These are phyloP conservation scores for Fusarium sp. DNA, from an alignment of 2,329 filamentous ascomycete species.

Conservation along the genomic window DNA sequence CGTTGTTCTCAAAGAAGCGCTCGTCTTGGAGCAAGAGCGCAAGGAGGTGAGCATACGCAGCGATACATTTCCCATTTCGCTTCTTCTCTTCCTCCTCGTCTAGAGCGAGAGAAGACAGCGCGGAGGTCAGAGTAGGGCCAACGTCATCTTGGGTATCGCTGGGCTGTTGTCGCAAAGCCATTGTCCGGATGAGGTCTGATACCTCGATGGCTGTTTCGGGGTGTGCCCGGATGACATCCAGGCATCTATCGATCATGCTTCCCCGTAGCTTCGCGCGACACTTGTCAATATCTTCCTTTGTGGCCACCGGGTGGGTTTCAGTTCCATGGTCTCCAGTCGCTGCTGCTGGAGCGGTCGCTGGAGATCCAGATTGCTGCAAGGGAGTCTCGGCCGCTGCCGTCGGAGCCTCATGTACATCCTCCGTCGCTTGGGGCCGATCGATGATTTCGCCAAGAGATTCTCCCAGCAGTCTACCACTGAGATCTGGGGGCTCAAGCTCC, in stretches of 20 bases:
- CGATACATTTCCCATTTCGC: conserved; percentile 71
- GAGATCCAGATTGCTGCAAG: conserved; percentile 11
- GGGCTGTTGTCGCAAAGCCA: conserved; percentile 70
- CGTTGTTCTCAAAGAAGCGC: conserved; percentile 80
- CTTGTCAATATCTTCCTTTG: conserved; percentile 83
- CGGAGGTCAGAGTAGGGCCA: conserved; percentile 84
- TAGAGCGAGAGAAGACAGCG: conserved; percentile 76
- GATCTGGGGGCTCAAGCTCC: conserved; percentile 40
- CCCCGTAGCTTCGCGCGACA: conserved; percentile 78
- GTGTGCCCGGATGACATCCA: conserved; percentile 91
- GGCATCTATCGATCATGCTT: conserved; percentile 86
- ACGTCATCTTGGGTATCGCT: conserved; percentile 75
- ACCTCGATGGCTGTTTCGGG: conserved; percentile 91
- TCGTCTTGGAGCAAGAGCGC: conserved; percentile 88
- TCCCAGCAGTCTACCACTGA: conserved; percentile 39
- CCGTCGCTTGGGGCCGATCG: conserved; percentile 36
- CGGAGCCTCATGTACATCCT: conserved; percentile 34
- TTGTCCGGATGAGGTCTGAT: conserved; percentile 83
- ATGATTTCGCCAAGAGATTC: conserved; percentile 47
- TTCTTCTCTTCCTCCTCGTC: conserved; percentile 76
- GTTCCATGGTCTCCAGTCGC: conserved; percentile 24
- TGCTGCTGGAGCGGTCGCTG: conserved; percentile 20
- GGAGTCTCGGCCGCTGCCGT: conserved; percentile 37
- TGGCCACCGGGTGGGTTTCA: conserved; percentile 33
- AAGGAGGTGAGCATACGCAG: conserved; percentile 91